Base-by-base conservation (phyloP, 2,329 filamentous ascomycete species). In the Fusarium sp. region DNA sequence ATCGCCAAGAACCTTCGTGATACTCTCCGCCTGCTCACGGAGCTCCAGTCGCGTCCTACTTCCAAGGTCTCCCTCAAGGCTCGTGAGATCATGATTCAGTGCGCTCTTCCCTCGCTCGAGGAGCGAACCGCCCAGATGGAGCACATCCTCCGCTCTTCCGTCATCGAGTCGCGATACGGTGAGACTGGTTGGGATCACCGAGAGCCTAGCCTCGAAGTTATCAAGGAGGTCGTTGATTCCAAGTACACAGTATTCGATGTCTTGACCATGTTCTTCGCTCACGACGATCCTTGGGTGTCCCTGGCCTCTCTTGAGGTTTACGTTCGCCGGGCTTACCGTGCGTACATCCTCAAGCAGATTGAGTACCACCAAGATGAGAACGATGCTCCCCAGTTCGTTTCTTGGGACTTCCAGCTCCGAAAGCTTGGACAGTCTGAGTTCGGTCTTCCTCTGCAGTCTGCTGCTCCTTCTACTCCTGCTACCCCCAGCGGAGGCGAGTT, bases 201-300 rank as follows among this genome's bases (percentile, higher is more conserved):
- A 75, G 94, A 98, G 84, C 96, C 96, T 54, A 94, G 93, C 84
- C 86, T 97, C 61, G 93, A 97, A 28, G 88, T 97, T 74, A 92
- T 99, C 85, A 98, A 98, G 87, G 96, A 99, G 83, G 95, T 99
- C 38, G 94, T 99, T 59, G 96, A 99, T 84, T 98, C 96, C 62
- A 97, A 97, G 86, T 98, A 97, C 87, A 98, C 96, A 47, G 96
- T 99, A 74, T 98, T 98, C 78, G 96, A 99, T 81, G 96, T 99
- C 24, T 85, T 99, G 75, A 93, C 96, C 13, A 91, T 94, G 66
- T 99, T 99, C 90, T 99, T 99, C 81, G 93, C 92, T 39, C 95
- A 99, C 84, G 90, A 94, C 47, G 96, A 99, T 80, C 92, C 94
- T 18, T 98, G 95, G 94, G 96, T 99, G 36, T 94, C 94, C 13